Evolutionary conservation across 768 basidiomycete genomes (phyloP), one percentile per base, ranked within the genome.

Genomic region (Pleurotus giganteus): DNA sequence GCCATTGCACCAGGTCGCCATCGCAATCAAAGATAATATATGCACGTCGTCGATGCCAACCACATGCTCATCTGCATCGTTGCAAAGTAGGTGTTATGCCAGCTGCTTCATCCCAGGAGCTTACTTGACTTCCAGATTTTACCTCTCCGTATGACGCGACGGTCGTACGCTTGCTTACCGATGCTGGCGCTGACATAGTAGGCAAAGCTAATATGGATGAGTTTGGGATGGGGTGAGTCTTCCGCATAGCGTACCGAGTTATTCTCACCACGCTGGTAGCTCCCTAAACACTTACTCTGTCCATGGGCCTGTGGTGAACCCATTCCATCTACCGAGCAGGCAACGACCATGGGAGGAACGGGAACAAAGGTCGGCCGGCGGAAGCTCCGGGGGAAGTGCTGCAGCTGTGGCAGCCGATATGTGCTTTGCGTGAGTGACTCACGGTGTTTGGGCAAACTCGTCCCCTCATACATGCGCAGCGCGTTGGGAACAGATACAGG

Each of bases 191-290:
- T 0, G 69, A 82, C 15, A 78, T 98, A 9, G 64, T 89, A 1
- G 96, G 94, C 1, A 97, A 97, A 71, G 87, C 94, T 0, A 95
- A 96, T 65, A 92, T 93, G 68, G 96, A 99, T 66, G 95, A 98
- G 70, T 98, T 98, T 69, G 96, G 96, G 1, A 98, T 98, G 96
- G 96, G 96, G 88, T 94, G 55, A 17, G 84, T 69, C 21, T 19
- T 45, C 26, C 26, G 5, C 36, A 28, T 7, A 3, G 28, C 53
- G 19, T 54, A 29, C 27, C 43, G 9, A 34, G 4, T 37, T 24
- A 15, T 15, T 19, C 47, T 15, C 17, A 41, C n/a, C 28, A 8
- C 29, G 31, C 7, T 13, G 60, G 36, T 57, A 92, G 89, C 15
- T 98, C 94, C 2, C 72, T 89, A 58, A 95, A 93, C 65, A 68